These are phyloP conservation scores for Blastomyces parvus DNA, from an alignment of 2,329 filamentous ascomycete genomes.

Conservation along the genomic window DNA sequence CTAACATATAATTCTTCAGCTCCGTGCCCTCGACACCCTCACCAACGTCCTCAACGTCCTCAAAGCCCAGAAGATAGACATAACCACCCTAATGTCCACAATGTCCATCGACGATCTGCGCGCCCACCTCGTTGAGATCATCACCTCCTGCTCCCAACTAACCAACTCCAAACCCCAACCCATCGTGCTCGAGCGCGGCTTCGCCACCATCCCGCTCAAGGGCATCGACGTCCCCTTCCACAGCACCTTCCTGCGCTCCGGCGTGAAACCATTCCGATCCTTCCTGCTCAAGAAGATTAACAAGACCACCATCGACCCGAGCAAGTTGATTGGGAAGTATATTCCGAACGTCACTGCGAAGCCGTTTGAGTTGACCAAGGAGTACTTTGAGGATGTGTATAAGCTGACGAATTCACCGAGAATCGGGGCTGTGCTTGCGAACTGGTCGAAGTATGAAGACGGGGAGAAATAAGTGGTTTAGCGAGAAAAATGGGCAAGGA, in stretches of 20 bases:
- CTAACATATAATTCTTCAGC: constrained; percentile 21
- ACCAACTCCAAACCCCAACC: constrained; percentile 83
- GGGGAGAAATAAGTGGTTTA: constrained; percentile 8
- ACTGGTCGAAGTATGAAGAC: constrained; percentile 65
- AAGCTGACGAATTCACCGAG: constrained; percentile 70
- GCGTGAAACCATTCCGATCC: constrained; percentile 96
- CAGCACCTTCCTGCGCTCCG: constrained; percentile 92
- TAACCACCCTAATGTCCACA: constrained; percentile 80
- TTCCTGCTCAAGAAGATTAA: constrained; percentile 99
- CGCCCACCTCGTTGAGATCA: constrained; percentile 79
- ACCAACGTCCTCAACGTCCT: constrained; percentile 86
- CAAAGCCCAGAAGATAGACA: constrained; percentile 95
- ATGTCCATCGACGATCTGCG: constrained; percentile 85
- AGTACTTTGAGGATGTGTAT: constrained; percentile 99
- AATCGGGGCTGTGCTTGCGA: constrained; percentile 55
- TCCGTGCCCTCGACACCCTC: constrained; percentile 56
- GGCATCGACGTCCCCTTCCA: constrained; percentile 99
- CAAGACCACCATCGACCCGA: constrained; percentile 95
- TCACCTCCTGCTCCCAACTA: constrained; percentile 74
- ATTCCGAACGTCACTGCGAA: constrained; percentile 97
- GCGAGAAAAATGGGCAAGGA: background rate
- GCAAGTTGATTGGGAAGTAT: constrained; percentile 95
- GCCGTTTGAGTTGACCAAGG: constrained; percentile 91
- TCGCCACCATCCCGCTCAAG: constrained; percentile 90
- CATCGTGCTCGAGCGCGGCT: constrained; percentile 83